These are phyloP conservation scores for Tuber melanosporum DNA, from an alignment of 495 filamentous ascomycete species.

Conservation along the genomic window DNA sequence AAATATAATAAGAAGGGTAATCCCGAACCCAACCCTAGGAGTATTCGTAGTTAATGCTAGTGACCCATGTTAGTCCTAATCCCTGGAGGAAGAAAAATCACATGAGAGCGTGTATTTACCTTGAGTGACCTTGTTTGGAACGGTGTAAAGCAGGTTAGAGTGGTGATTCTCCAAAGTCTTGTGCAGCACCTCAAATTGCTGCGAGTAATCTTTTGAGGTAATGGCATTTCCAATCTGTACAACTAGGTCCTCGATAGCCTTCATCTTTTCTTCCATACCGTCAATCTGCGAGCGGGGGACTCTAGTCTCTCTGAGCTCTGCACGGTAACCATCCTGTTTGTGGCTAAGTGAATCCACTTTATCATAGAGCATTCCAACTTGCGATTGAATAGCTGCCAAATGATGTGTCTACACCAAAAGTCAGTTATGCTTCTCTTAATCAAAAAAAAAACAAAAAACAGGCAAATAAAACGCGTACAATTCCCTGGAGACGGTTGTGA, in stretches of 20 bases:
- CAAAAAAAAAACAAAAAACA: neutral
- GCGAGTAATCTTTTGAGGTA: slow-evolving; percentile 64
- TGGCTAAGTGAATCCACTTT: slow-evolving; percentile 38
- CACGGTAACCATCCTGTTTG: slow-evolving; percentile 55
- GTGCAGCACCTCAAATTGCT: slow-evolving; percentile 63
- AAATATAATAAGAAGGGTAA: slow-evolving; percentile 67
- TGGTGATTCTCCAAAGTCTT: slow-evolving; percentile 67
- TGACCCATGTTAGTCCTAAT: slow-evolving; percentile 12
- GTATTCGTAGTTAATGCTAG: slow-evolving; percentile 55
- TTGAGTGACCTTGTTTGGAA: slow-evolving; percentile 37
- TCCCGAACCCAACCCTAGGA: slow-evolving; percentile 64
- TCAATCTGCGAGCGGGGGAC: slow-evolving; percentile 52
- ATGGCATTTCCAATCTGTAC: slow-evolving; percentile 58
- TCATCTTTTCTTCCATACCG: slow-evolving; percentile 49
- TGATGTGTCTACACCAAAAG: slow-evolving; percentile 35
- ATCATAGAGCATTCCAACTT: slow-evolving; percentile 39
- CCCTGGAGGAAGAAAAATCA: slow-evolving; percentile 21
- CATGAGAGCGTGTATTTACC: slow-evolving; percentile 28
- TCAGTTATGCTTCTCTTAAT: slow-evolving; percentile 5
- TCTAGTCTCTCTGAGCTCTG: slow-evolving; percentile 50
- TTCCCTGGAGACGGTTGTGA: slow-evolving; percentile 67
- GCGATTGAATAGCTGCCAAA: slow-evolving; percentile 35
- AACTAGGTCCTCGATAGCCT: slow-evolving; percentile 52
- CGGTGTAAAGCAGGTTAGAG: slow-evolving; percentile 38
- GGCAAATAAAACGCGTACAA: slow-evolving; percentile 40